Percentiles rank a stretch among this genome's conserved stretches.
These are phyloP conservation scores for Berberis vulgaris DNA, from an alignment of 164 flowering plant genomes.

Conservation along the genomic window DNA sequence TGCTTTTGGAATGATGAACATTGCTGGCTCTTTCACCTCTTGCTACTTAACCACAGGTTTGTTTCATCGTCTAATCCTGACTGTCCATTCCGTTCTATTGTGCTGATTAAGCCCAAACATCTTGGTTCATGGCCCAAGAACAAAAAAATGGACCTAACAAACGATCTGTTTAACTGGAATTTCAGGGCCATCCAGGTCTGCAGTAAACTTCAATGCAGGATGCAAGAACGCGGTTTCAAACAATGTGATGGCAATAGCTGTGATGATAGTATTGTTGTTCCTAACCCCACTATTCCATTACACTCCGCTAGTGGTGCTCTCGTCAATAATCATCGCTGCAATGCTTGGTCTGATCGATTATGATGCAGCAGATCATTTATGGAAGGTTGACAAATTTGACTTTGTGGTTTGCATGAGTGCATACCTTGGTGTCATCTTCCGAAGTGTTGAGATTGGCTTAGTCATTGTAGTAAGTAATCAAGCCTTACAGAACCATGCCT, in stretches of 20 bases:
- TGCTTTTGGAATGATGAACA: conserved; percentile 82
- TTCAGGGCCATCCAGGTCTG: conserved; percentile 65
- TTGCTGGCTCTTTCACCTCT: conserved; percentile 70
- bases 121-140: background rate
- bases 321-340: conserved; percentile 59
- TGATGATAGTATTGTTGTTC: conserved; percentile 57
- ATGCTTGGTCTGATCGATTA: conserved; percentile 71
- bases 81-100: background rate
- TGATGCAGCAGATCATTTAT: conserved; percentile 47
- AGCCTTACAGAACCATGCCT: too few species aligned
- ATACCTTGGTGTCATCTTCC: conserved; percentile 54
- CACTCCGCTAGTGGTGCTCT: conserved; percentile 73
- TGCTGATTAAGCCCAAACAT: background rate
- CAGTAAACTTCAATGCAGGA: conserved; percentile 81
- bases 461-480: conserved; percentile 35
- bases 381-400: conserved; percentile 64
- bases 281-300: conserved; percentile 65
- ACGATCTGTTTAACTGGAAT: background rate
- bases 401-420: conserved; percentile 54
- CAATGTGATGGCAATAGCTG: conserved; percentile 66
- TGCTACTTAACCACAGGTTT: conserved; percentile 81
- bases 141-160: too few species aligned
- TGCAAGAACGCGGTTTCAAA: conserved; percentile 69
- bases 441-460: conserved; percentile 52
- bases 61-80: background rate